Evolutionary conservation across 2,329 filamentous ascomycete genomes (phyloP), one percentile per base, ranked within the genome.

Genomic region (Elsinoe ampelina): DNA sequence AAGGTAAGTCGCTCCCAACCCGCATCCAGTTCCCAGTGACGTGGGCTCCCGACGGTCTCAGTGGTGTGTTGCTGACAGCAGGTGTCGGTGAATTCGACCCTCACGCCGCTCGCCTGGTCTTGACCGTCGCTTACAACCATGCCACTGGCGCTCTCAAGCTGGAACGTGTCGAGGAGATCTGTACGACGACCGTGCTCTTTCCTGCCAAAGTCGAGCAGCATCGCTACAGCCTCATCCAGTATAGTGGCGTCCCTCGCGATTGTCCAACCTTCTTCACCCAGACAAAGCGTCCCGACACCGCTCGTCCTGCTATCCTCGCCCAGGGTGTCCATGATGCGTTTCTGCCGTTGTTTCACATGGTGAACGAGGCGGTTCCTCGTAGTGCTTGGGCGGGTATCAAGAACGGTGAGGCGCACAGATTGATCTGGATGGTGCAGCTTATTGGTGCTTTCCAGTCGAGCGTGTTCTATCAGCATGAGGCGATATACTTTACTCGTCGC

Each of bases 101-200:
- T 2, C 17, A 10, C 13, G 15, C 30, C 26, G 26, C 45, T 35
- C 45, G 45, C 11, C 45, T 50, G 13, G 45, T 50, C 45, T 30
- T 50, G 26, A 50, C 45, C 17, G 45, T 50, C 45, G 32, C 30
- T 3, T 50, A 50, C 45, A 50, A 35, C 15, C 45, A 50, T 13
- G 45, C 45, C 26, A 50, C 26, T 10, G 45, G 45, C 11, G 32
- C 20, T 10, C 20, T 50, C 3, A 17, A 35, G 26, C 45, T 50
- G 12, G 45, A 50, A 30, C 13, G 45, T 13, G 34, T 50, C 26
- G 45, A 50, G 32, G 45, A 50, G 45, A 50, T 50, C 15, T 50
- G 45, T 17, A 30, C 32, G 26, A 50, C 13, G 6, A n/a, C 45
- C 5, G 15, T 30, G 13, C 6, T 50, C n/a, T 19, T 15, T 17